A percentile compares a stretch with the other conserved stretches of the same genome.
Conservation (phyloP, 352 stramenopile species). For the Pythium insidiosum region DNA sequence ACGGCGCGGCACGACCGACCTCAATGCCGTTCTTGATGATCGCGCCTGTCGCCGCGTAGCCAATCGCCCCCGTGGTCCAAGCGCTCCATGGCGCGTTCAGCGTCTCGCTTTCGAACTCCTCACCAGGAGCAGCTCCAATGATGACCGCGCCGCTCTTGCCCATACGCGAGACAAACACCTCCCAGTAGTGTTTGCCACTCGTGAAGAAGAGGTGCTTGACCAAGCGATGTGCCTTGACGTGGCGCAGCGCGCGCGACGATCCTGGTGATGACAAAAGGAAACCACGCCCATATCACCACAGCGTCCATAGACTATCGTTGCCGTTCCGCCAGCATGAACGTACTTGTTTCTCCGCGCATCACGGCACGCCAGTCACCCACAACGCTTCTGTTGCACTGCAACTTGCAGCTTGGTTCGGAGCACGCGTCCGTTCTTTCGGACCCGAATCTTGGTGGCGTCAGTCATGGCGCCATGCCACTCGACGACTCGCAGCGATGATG, state of each 20-base stretch:
- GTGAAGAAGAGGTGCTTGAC: slow-evolving; percentile 44
- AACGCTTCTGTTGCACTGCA: too few species aligned
- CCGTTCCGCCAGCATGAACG: too few species aligned
- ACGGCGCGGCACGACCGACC: slow-evolving; percentile 21
- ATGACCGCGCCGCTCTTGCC: slow-evolving; percentile 15
- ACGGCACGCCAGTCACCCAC: too few species aligned
- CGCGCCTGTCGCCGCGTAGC: slow-evolving; percentile 24
- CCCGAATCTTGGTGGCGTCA: too few species aligned
- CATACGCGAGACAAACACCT: slow-evolving; percentile 28
- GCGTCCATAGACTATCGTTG: background rate
- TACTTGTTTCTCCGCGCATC: too few species aligned
- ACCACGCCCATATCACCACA: background rate
- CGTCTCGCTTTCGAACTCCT: slow-evolving; percentile 15
- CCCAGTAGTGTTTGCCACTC: slow-evolving; percentile 43
- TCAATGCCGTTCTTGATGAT: slow-evolving; percentile 28
- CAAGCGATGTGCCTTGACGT: slow-evolving; percentile 19
- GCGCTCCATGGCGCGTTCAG: slow-evolving; percentile 2
- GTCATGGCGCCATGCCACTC: too few species aligned
- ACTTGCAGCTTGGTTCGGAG: too few species aligned
- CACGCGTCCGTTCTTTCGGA: too few species aligned
- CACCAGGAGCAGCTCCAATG: slow-evolving; percentile 20
- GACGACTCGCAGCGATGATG: too few species aligned
- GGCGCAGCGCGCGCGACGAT: slow-evolving; percentile 6
- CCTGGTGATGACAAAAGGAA: slow-evolving; percentile 27
- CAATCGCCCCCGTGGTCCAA: slow-evolving; percentile 18